Conservation (phyloP, 306 rosid genomes). For the Echinosophora koreensis region DNA sequence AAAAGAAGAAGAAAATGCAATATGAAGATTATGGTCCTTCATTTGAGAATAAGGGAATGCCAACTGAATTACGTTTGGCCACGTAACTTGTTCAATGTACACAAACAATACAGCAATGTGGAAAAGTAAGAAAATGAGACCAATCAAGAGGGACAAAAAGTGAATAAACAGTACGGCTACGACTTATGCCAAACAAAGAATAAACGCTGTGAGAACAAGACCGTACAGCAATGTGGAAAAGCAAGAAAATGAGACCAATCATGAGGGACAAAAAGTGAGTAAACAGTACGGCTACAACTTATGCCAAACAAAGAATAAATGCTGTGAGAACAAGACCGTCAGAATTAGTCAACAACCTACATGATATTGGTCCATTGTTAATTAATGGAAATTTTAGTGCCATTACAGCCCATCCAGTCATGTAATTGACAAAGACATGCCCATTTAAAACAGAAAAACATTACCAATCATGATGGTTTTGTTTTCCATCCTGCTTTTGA, state of each 20-base stretch:
- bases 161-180: constrained; percentile 9
- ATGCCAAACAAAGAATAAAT: constrained; percentile 3
- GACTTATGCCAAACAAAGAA: constrained; percentile 17
- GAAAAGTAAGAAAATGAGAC: constrained; percentile 26
- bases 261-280: background rate
- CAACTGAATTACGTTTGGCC: constrained; percentile 6
- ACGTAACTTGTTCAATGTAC: background rate
- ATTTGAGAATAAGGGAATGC: constrained; percentile 12
- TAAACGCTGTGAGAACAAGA: background rate
- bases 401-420: constrained; percentile 27
- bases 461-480: constrained; percentile 73
- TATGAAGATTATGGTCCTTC: background rate
- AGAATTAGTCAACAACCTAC: constrained; percentile 19
- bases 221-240: background rate
- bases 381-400: constrained; percentile 1
- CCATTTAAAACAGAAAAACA: constrained; percentile 33
- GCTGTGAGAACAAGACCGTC: constrained; percentile 1
- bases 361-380: constrained; percentile 4
- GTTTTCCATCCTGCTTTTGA: constrained; percentile 66
- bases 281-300: constrained; percentile 14
- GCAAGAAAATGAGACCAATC: constrained; percentile 35
- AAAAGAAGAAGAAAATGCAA: background rate
- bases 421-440: constrained; percentile 8
- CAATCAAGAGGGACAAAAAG: constrained; percentile 11
- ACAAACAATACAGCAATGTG: background rate